Base-by-base conservation (phyloP, 1,284 basidiomycete genomes). In the Sanghuangporus sanghuang region DNA sequence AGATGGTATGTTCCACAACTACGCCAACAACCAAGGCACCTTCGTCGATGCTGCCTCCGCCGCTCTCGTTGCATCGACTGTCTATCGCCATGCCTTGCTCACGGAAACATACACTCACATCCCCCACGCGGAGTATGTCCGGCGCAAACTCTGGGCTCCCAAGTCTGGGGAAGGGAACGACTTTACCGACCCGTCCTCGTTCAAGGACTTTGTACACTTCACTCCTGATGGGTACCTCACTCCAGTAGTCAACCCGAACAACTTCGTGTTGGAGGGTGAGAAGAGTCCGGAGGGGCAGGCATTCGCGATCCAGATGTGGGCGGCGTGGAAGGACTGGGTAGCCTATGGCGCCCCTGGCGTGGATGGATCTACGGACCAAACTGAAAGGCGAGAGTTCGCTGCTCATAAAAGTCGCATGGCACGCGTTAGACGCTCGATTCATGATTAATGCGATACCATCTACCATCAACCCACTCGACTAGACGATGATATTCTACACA, bases 41-140 rank as follows among this genome's bases (percentile, higher is more conserved):
- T 96, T 96, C 70, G 81, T 85, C 69, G 94, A 96, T 69, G 83
- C 87, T 0, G 76, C 92, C 0, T 86, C 86, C 5, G 87, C 91
- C 0, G 85, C 92, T 0, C 80, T 96, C 44, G 76, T 96, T 58
- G 90, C 93, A 0, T 81, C 86, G 61, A 85, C 89, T 0, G 90
- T 92, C 3, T 93, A 92, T 74, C 82, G 88, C 7, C 77, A 88
- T 55, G 82, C 85, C 0, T 73, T 85, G 1, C 71, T 92, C 23
- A 74, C 79, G 49, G 76, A 77, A 23, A 76, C 81, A 5, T 78
- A 83, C 65, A 77, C 75, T 1, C 74, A 84, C 68, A 68, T 88
- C 16, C 78, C 82, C 0, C 68, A 75, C 11, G 91, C 92, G 0
- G 87, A 90, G 69, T 72, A 73, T n/a, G 78, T 78, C 9, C 79